Evolutionary conservation across 2,329 filamentous ascomycete species (phyloP).

Genomic region (Aspergillus vadensis): DNA sequence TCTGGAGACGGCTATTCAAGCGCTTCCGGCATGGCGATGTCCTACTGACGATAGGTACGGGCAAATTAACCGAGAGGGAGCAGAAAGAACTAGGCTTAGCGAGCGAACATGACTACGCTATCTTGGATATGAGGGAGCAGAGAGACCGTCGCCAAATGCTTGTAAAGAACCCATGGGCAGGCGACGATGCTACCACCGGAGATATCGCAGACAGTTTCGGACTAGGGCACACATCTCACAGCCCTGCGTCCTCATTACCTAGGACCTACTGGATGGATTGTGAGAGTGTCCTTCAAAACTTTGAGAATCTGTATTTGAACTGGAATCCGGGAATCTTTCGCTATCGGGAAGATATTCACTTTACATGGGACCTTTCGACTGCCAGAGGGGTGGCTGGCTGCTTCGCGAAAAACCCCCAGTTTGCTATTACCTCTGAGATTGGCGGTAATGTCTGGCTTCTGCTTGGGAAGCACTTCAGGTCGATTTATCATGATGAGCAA

Average conservation of each 20-base stretch:
- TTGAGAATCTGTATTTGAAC: constrained; percentile 94
- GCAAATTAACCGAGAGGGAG: constrained; percentile 73
- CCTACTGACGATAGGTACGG: constrained; percentile 86
- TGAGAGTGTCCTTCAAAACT: constrained; percentile 84
- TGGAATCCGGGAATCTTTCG: constrained; percentile 89
- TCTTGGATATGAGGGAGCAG: constrained; percentile 73
- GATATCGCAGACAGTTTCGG: constrained; percentile 22
- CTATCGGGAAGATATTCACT: constrained; percentile 84
- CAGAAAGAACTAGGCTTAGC: constrained; percentile 80
- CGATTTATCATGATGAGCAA: constrained; percentile 44
- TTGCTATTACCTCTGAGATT: constrained; percentile 54
- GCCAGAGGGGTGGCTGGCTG: constrained; percentile 68
- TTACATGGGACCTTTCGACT: constrained; percentile 71
- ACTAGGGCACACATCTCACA: constrained; percentile 16
- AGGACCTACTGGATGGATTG: constrained; percentile 95
- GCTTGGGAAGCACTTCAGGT: constrained; percentile 81
- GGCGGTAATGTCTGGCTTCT: constrained; percentile 77
- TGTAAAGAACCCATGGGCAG: constrained; percentile 91
- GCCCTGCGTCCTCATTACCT: constrained; percentile 46
- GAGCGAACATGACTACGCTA: constrained; percentile 90
- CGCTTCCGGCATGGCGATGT: constrained; percentile 79
- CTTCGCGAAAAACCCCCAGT: constrained; percentile 66
- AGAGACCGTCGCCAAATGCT: constrained; percentile 68
- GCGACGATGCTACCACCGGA: constrained; percentile 60
- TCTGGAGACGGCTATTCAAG: constrained; percentile 76